Percentiles rank a stretch among this genome's conserved stretches.
Evolutionary conservation across 257 asterid species (phyloP).

Genomic region (Plectranthus barbatus): DNA sequence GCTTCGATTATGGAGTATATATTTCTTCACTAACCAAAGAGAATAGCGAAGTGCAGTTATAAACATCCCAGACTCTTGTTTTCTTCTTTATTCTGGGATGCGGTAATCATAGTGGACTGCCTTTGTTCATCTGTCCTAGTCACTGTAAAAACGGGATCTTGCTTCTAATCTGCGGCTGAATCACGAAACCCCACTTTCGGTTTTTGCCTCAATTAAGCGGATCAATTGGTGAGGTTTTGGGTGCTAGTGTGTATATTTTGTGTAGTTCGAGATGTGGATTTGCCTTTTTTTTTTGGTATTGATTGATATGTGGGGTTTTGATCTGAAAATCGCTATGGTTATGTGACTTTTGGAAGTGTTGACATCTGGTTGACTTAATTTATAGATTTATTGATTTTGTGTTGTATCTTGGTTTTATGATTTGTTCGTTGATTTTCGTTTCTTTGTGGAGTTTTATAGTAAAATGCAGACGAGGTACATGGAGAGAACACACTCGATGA

Average conservation of each 20-base stretch:
- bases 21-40: neutral
- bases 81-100: neutral
- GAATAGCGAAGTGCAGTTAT: neutral
- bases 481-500: constrained; percentile 67
- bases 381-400: constrained; percentile 7
- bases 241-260: neutral
- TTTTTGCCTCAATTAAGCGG: neutral
- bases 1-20: neutral
- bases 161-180: neutral
- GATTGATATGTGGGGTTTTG: constrained; percentile 14
- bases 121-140: neutral
- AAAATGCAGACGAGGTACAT: constrained; percentile 84
- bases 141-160: neutral
- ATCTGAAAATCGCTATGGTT: constrained; percentile 3
- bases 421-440: constrained; percentile 3
- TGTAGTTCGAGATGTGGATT: constrained; percentile 1
- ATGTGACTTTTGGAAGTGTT: constrained; percentile 10
- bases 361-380: constrained; percentile 22
- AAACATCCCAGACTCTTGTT: constrained; percentile 14
- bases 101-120: neutral
- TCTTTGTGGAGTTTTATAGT: constrained; percentile 5
- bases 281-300: constrained; percentile 2
- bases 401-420: neutral
- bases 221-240: constrained; percentile 4
- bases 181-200: neutral